Base-by-base conservation (phyloP, 352 stramenopile genomes). In the Pythium vanterpoolii region DNA sequence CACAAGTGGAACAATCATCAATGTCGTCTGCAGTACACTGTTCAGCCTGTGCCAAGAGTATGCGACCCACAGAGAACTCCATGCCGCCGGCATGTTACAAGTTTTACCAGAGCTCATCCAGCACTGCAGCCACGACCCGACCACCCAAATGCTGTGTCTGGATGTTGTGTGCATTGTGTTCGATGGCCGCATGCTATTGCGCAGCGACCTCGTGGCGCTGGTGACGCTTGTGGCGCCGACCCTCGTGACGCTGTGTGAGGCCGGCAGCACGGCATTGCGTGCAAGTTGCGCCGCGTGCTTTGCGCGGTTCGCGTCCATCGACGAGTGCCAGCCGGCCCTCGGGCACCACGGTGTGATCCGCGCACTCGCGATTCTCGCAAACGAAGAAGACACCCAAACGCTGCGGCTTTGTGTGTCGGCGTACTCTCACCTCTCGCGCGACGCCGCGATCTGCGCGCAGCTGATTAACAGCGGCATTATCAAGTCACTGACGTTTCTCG, bases 41-140 rank as follows among this genome's bases (percentile, higher is more conserved):
- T 89, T 91, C 57, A 87, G 76, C 44, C 39, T 91, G 10, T 89
- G 80, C 33, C 71, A 85, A 49, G 79, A 86, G 36, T 87, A 86
- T 43, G 65, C 72, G 13, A 72, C 85, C 48, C 79, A 91, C 31
- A 43, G 59, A 9, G 53, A 81, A 21, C 66, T 91, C 9, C 56
- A 76, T 0, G 43, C 58, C 16, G 49, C 67, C 8, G 64, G 68
- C 34, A 56, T 69, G 34, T 51, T 81, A 28, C 26, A 39, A 26
- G 66, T 83, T 8, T 59, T 89, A 13, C 56, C 77, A 28, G 44
- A 65, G 1, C 73, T 91, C 19, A 71, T 73, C 13, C 48, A 56
- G 10, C 51, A 73, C 24, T 67, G 74, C 11, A 56, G 78, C 34
- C 56, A 72, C 8, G 72, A 76, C 27, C 59, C 67, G 7, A 31